phyloP scores from a whole-genome alignment of 352 stramenopile genomes.

The Phytophthora quininea region DNA sequence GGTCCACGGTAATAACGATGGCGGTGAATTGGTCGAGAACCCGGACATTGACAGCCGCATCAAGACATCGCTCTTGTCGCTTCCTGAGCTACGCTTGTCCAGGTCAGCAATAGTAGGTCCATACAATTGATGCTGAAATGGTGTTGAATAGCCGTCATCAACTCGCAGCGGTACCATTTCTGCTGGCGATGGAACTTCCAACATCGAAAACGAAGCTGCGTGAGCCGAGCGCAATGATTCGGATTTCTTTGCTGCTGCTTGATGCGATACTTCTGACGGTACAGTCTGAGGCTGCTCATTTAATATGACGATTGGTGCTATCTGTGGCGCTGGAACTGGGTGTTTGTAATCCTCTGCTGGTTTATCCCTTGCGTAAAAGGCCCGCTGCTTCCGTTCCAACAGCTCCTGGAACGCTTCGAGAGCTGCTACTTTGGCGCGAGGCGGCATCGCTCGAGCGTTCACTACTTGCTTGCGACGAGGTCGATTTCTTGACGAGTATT shows the following conservation, averaged over 20 bases:
- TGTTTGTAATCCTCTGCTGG: not conserved
- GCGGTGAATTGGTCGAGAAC: conserved; percentile 2
- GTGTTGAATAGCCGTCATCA: not conserved
- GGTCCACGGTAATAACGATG: conserved; percentile 5
- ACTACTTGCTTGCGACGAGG: no score
- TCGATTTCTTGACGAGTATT: not conserved
- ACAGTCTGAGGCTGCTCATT: conserved; percentile 27
- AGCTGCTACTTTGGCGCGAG: conserved; percentile 2
- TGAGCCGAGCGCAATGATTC: not conserved
- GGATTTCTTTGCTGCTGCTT: conserved; percentile 25
- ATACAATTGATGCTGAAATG: not conserved
- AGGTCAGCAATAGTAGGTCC: conserved; percentile 34
- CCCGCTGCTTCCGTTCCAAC: conserved; percentile 31
- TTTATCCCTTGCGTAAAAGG: conserved; percentile 20
- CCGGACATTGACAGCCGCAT: not conserved
- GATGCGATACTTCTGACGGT: not conserved
- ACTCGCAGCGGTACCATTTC: conserved; percentile 1
- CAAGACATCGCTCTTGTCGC: not conserved
- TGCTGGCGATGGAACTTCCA: conserved; percentile 5
- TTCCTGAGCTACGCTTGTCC: not conserved
- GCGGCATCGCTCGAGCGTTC: not conserved
- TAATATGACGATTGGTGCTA: not conserved
- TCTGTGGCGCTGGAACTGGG: not conserved
- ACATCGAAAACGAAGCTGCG: not conserved
- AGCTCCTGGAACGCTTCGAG: conserved; percentile 30